A percentile compares a stretch with the other conserved stretches of the same genome.
These are phyloP conservation scores for Fusarium fracticaudum DNA, from an alignment of 2,329 filamentous ascomycete genomes.

Conservation along the genomic window DNA sequence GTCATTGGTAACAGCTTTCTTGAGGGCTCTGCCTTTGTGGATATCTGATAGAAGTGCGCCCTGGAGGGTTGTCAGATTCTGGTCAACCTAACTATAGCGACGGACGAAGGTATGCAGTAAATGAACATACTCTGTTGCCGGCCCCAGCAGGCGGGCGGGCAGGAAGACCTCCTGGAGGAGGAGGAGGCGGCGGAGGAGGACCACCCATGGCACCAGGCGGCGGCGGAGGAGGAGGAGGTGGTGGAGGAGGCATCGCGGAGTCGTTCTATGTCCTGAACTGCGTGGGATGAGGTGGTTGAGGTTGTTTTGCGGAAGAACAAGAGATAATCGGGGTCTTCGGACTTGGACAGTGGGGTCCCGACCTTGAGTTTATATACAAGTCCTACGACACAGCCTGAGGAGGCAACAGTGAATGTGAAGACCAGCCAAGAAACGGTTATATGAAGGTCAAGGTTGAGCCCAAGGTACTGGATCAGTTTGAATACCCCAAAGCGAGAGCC, in stretches of 20 bases:
- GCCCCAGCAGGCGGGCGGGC: too few relatives aligned
- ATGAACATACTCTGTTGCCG: too few relatives aligned
- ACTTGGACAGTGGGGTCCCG: conserved; percentile 16
- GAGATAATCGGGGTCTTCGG: conserved; percentile 22
- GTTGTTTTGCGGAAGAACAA: conserved; percentile 25
- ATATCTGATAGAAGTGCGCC: too few relatives aligned
- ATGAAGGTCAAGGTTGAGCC: conserved; percentile 20
- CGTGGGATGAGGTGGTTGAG: conserved; percentile 15
- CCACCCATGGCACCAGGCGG: too few relatives aligned
- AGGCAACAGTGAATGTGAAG: background rate
- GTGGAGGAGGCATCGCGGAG: conserved; percentile 60
- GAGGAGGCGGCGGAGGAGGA: too few relatives aligned
- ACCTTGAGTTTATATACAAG: conserved; percentile 4
- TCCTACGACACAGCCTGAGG: background rate
- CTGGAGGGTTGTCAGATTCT: too few relatives aligned
- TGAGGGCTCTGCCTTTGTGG: too few relatives aligned
- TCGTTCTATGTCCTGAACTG: background rate
- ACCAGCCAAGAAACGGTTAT: background rate
- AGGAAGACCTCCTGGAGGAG: too few relatives aligned
- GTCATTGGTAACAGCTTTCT: too few relatives aligned
- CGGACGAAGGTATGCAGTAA: conserved; percentile 22
- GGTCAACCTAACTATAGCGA: too few relatives aligned
- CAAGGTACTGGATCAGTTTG: conserved; percentile 19
- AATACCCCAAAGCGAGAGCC: conserved; percentile 28
- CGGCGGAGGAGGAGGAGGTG: conserved; percentile 40